A percentile compares a stretch with the other conserved stretches of the same genome.
phyloP scores from a whole-genome alignment of 2,329 filamentous ascomycete genomes.

The Xylaria sp. region DNA sequence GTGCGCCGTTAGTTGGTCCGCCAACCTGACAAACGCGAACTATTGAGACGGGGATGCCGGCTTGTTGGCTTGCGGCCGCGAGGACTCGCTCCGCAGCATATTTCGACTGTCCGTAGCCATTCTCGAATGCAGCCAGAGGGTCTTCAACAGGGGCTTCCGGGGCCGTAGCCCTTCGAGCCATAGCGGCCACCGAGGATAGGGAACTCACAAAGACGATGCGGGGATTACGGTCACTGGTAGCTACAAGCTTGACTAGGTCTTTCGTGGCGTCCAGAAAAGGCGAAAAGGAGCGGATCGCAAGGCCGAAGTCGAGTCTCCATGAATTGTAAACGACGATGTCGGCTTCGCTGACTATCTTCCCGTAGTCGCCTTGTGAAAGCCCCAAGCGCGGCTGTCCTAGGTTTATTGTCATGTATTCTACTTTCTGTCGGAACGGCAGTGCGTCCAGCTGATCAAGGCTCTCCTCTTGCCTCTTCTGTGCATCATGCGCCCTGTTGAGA shows the following conservation, averaged over 20 bases:
- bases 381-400: constrained; percentile 19
- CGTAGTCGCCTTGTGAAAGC: constrained; percentile 4
- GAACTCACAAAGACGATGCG: constrained; percentile 34
- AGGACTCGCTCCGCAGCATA: constrained; percentile 26
- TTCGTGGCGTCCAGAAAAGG: constrained; percentile 19
- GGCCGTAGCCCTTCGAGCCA: constrained; percentile 4
- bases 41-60: constrained; percentile 14
- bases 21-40: constrained; percentile 25
- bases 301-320: constrained; percentile 31
- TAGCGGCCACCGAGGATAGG: constrained; percentile 15
- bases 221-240: constrained; percentile 2
- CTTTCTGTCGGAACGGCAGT: constrained; percentile 5
- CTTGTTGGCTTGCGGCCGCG: background rate
- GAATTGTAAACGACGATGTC: constrained; percentile 28
- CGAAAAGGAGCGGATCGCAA: constrained; percentile 23
- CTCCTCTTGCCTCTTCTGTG: constrained; percentile 5
- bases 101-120: constrained; percentile 31
- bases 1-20: constrained; percentile 2
- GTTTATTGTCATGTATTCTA: constrained; percentile 13
- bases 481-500: constrained; percentile 18
- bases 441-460: background rate
- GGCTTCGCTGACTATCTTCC: constrained; percentile 1
- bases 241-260: constrained; percentile 24
- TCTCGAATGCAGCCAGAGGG: constrained; percentile 12
- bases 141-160: constrained; percentile 24